Conservation (phyloP, 148 eudicot genomes). For the Pharnaceum exiguum region DNA sequence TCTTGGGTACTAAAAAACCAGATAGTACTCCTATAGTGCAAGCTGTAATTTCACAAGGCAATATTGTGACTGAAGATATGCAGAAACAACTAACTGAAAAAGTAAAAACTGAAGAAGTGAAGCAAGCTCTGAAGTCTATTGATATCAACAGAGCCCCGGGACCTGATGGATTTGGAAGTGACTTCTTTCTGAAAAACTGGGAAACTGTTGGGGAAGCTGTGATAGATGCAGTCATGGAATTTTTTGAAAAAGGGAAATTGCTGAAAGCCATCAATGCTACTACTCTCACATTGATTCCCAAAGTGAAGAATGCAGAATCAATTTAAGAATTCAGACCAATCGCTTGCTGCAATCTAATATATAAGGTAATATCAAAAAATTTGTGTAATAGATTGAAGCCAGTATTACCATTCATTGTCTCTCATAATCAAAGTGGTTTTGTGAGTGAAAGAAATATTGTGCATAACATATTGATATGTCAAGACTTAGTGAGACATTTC, state of each 20-base stretch:
- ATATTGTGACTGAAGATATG: too few relatives aligned
- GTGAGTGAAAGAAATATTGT: not conserved
- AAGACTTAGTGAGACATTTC: not conserved
- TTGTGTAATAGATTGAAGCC: not conserved
- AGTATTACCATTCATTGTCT: not conserved
- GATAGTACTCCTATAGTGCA: too few relatives aligned
- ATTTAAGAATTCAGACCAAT: not conserved
- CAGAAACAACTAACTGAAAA: too few relatives aligned
- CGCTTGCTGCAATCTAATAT: not conserved
- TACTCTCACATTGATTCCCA: not conserved
- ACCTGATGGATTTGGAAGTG: not conserved
- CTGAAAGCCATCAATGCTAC: not conserved
- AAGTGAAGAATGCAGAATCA: not conserved
- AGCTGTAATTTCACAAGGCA: too few relatives aligned
- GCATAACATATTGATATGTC: not conserved
- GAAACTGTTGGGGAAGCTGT: not conserved
- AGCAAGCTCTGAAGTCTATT: not conserved
- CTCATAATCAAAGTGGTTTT: not conserved
- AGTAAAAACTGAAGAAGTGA: not conserved
- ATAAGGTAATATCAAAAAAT: not conserved
- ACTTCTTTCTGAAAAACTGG: not conserved
- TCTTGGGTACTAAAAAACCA: too few relatives aligned
- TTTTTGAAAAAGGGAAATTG: not conserved
- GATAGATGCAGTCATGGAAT: not conserved
- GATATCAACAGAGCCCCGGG: too few relatives aligned